Percentiles rank a stretch among this genome's conserved stretches.
Conservation (phyloP, 2,329 filamentous ascomycete genomes). For the Phyllosticta paracitricarpa region DNA sequence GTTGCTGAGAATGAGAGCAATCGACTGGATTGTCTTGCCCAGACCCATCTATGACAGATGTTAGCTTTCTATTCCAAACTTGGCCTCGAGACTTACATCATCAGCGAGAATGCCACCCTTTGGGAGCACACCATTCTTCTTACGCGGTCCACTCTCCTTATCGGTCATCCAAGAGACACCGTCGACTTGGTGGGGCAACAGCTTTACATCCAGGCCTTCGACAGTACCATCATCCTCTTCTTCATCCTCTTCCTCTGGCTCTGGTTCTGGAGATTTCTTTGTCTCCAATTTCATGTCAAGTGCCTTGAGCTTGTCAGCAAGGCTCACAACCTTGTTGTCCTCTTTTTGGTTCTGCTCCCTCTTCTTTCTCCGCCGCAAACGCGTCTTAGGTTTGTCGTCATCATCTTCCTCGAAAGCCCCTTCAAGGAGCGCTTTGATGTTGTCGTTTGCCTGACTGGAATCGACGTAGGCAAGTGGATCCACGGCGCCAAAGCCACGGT, state of each 20-base stretch:
- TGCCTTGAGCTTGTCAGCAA: constrained; percentile 35
- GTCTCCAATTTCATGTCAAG: constrained; percentile 35
- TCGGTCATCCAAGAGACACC: constrained; percentile 93
- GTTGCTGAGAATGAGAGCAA: constrained; percentile 79
- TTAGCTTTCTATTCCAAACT: not conserved
- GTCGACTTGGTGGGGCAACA: constrained; percentile 88
- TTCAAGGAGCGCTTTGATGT: constrained; percentile 73
- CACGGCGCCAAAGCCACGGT: constrained; percentile 40
- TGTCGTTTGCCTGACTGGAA: constrained; percentile 59
- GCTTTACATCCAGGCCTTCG: constrained; percentile 74
- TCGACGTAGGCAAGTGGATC: constrained; percentile 57
- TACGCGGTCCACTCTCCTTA: constrained; percentile 77
- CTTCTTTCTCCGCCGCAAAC: constrained; percentile 35
- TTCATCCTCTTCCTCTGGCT: constrained; percentile 33
- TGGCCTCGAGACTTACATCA: constrained; percentile 41
- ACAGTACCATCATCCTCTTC: constrained; percentile 53
- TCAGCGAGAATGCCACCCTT: constrained; percentile 94
- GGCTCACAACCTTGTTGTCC: constrained; percentile 24
- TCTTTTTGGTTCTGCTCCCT: constrained; percentile 20
- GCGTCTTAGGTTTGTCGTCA: constrained; percentile 40
- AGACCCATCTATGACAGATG: constrained; percentile 62
- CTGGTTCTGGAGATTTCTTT: constrained; percentile 41
- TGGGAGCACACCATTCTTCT: constrained; percentile 66
- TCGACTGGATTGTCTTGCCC: constrained; percentile 91
- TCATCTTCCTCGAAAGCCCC: constrained; percentile 69